These are phyloP conservation scores for Fusarium proliferatum DNA, from an alignment of 2,329 filamentous ascomycete species.

Conservation along the genomic window DNA sequence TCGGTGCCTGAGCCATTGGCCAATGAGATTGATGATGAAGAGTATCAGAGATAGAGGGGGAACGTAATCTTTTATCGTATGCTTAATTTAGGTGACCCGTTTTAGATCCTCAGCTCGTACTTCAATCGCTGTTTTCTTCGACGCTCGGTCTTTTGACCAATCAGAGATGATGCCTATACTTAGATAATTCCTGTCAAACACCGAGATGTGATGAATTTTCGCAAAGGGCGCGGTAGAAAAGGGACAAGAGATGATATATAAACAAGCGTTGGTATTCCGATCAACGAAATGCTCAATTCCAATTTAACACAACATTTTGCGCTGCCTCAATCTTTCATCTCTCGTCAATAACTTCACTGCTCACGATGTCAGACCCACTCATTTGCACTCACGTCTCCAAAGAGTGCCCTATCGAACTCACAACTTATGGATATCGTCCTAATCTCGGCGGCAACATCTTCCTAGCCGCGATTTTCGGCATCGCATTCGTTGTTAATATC, in stretches of 20 bases:
- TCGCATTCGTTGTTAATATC: not conserved
- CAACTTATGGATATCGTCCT: not conserved
- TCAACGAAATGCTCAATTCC: accelerated
- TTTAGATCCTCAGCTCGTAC: not conserved
- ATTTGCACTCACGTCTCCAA: not conserved
- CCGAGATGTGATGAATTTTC: not conserved
- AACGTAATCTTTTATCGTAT: not conserved
- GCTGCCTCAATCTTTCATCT: not conserved
- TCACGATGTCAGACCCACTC: not conserved
- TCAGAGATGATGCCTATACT: not conserved
- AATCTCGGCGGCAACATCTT: slow-evolving; percentile 2
- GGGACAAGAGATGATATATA: not conserved
- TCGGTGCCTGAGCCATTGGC: not conserved
- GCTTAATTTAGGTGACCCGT: not conserved
- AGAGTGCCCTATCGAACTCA: not conserved
- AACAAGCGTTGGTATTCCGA: accelerated
- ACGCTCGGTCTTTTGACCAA: not conserved
- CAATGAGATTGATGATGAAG: too few relatives aligned
- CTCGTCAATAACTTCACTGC: accelerated
- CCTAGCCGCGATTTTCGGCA: not conserved
- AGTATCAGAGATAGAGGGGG: too few relatives aligned
- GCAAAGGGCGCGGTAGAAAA: not conserved
- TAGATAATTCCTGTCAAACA: not conserved
- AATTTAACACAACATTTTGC: not conserved
- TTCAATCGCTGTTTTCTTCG: not conserved